These are phyloP conservation scores for Marasmius tenuissimus DNA, from an alignment of 1,284 basidiomycete genomes.

Conservation along the genomic window DNA sequence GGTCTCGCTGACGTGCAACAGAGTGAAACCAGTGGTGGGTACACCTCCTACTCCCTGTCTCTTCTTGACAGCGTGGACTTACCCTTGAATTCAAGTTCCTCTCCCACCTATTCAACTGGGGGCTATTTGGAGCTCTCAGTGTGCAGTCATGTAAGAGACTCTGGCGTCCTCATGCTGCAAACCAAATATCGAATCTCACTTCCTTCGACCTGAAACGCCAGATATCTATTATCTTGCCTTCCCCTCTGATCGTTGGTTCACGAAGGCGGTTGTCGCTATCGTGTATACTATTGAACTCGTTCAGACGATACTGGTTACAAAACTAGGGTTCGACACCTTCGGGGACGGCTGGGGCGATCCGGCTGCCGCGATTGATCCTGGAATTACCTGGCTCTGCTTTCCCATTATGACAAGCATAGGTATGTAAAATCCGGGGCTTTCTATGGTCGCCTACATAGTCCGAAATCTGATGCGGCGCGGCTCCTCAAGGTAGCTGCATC, in stretches of 20 bases:
- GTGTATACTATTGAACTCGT: conserved; percentile 21
- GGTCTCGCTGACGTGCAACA: not conserved
- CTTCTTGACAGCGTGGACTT: not conserved
- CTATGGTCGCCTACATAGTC: not conserved
- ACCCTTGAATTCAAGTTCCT: not conserved
- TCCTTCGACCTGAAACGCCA: not conserved
- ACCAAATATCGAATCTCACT: not conserved
- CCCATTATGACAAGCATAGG: conserved; percentile 24
- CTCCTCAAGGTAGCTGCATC: conserved; percentile 19
- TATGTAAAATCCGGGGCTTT: conserved; percentile 3
- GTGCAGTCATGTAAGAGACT: not conserved
- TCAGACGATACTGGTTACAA: conserved; percentile 22
- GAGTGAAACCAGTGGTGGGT: not conserved
- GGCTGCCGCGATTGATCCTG: conserved; percentile 6
- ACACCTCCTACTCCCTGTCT: not conserved
- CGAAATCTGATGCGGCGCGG: not conserved
- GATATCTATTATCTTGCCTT: conserved; percentile 26
- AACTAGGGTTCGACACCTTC: conserved; percentile 23
- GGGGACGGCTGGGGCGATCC: conserved; percentile 25
- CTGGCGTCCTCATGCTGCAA: not conserved
- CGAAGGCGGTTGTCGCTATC: conserved; percentile 20
- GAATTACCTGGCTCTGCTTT: conserved; percentile 22
- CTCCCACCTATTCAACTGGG: not conserved
- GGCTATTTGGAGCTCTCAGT: not conserved
- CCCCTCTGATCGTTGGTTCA: conserved; percentile 17